Conservation (phyloP, 306 rosid genomes). For the Trifolium pratense region DNA sequence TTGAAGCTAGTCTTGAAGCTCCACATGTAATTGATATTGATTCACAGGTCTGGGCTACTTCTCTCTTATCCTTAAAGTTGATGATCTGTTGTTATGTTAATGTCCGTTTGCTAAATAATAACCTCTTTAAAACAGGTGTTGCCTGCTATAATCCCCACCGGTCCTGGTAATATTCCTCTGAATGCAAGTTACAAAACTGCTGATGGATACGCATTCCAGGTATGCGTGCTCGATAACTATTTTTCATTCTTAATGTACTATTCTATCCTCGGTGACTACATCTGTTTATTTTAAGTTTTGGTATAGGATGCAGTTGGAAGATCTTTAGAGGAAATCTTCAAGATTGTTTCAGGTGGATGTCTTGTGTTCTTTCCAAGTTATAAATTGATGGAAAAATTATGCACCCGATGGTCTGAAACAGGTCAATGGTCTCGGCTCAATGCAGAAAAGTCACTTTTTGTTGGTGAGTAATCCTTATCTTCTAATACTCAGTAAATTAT, state of each 20-base stretch:
- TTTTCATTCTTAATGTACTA: conserved; percentile 16
- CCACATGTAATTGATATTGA: conserved; percentile 90
- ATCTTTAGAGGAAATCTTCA: conserved; percentile 89
- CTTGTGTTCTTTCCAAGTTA: conserved; percentile 96
- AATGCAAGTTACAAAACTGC: conserved; percentile 96
- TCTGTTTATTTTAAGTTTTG: conserved; percentile 38
- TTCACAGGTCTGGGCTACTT: conserved; percentile 63
- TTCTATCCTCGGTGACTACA: conserved; percentile 29
- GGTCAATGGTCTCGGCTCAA: conserved; percentile 89
- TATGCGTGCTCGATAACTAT: conserved; percentile 32
- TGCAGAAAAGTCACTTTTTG: conserved; percentile 69
- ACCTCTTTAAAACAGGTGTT: conserved; percentile 69
- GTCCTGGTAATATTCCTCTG: conserved; percentile 80
- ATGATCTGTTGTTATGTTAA: conserved; percentile 37
- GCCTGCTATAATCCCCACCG: conserved; percentile 82
- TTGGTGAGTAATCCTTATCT: conserved; percentile 62
- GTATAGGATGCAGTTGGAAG: conserved; percentile 88
- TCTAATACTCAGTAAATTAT: conserved; percentile 21
- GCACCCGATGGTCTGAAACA: conserved; percentile 89
- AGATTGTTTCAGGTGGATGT: conserved; percentile 83
- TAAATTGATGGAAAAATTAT: conserved; percentile 85
- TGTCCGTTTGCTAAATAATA: conserved; percentile 42
- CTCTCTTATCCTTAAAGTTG: conserved; percentile 37
- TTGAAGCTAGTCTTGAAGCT: conserved; percentile 89
- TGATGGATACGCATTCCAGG: conserved; percentile 89